These are phyloP conservation scores for Xerocomellus intermedius DNA, from an alignment of 768 basidiomycete genomes.

Conservation along the genomic window DNA sequence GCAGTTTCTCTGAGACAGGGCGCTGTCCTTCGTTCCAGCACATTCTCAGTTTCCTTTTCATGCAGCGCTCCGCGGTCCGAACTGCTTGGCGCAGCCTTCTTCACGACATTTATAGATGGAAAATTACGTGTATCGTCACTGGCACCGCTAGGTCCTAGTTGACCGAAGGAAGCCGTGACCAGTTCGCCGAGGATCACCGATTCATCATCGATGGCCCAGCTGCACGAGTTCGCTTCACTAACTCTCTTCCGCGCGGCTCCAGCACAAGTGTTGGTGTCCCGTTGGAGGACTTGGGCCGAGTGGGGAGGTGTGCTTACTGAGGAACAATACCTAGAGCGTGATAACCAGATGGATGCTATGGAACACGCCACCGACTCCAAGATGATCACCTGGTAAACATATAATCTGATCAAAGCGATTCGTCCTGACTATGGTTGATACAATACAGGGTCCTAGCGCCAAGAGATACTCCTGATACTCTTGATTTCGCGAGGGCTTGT, in stretches of 20 bases:
- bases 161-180: too few relatives aligned
- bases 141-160: too few relatives aligned
- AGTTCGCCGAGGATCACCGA: background rate
- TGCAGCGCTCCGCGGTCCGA: too few relatives aligned
- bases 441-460: constrained; percentile 51
- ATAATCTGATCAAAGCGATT: background rate
- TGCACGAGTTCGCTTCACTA: constrained; percentile 10
- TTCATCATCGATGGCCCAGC: background rate
- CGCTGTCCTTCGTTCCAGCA: too few relatives aligned
- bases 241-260: constrained; percentile 49
- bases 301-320: constrained; percentile 45
- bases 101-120: too few relatives aligned
- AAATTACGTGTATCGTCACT: too few relatives aligned
- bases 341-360: constrained; percentile 33
- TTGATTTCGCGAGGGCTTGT: constrained; percentile 6
- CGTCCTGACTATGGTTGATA: background rate
- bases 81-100: too few relatives aligned
- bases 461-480: constrained; percentile 41
- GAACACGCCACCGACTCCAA: constrained; percentile 47
- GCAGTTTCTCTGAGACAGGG: too few relatives aligned
- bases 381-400: constrained; percentile 47
- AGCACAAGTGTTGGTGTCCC: constrained; percentile 41
- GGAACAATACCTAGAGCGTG: constrained; percentile 42
- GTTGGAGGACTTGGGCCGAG: constrained; percentile 36
- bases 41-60: too few relatives aligned